Evolutionary conservation across 1,284 basidiomycete genomes (phyloP), one percentile per base, ranked within the genome.

Genomic region (Tausonia pullulans): DNA sequence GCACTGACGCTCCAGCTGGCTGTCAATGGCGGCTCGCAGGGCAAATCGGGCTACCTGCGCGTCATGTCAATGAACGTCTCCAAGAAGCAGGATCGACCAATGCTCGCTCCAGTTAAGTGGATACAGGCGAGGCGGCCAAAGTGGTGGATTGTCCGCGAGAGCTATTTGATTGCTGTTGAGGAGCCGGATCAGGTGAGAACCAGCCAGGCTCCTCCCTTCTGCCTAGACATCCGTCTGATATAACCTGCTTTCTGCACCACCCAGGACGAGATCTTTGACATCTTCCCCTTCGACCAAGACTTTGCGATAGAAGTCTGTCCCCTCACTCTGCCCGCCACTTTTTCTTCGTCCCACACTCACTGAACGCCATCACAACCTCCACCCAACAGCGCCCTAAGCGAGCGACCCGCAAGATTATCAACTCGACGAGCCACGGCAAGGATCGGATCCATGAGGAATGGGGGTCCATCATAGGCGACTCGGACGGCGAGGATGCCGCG

Each of bases 141-240:
- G 67, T 98, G 96, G 96, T 97, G 93, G 76, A 85, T 91, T 57
- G 85, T 98, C 3, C 82, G 95, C 39, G 95, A 98, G 70, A 90
- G 89, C 71, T 98, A 93, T 76, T 81, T 98, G 27, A 88, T 95
- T 39, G 85, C 87, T 1, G 82, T 94, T 43, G 84, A 90, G 69
- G 90, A 96, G 69, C 88, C 90, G 43, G 91, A 91, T 68, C 86
- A 90, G 77, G 88, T 90, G 70, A 60, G 79, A 75, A 3, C 10
- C 53, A 11, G 27, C 5, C 41, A n/a, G 2, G n/a, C 13, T 55
- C 45, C 6, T 53, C 41, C 44, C 16, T 10, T 27, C 3, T 60
- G 41, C 50, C 11, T n/a, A 27, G 46, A 4, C 14, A 43, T 61
- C 40, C 41, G 41, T 52, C 45, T 4, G 13, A 56, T 11, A 60